Percentiles rank a stretch among this genome's conserved stretches.
Evolutionary conservation across 768 basidiomycete species (phyloP).

Genomic region (Boletus reticulatus): DNA sequence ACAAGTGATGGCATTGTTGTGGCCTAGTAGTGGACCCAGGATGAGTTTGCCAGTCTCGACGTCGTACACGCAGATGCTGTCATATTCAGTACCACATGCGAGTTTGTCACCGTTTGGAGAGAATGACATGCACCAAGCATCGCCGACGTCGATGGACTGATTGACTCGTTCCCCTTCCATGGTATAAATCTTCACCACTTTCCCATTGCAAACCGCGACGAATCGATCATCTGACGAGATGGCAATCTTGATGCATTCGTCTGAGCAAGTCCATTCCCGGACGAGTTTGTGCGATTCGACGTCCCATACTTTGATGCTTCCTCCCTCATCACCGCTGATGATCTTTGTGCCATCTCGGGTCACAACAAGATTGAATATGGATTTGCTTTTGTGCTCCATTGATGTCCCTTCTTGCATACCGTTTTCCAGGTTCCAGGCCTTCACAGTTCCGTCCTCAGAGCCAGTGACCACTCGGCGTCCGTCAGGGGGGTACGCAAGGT

Average conservation of each 20-base stretch:
- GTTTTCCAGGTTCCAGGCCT: background rate
- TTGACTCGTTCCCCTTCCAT: background rate
- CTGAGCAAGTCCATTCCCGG: background rate
- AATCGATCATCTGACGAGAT: background rate
- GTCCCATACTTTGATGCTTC: slow-evolving; percentile 1
- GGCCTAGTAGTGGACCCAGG: background rate
- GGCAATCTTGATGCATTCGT: rapidly evolving
- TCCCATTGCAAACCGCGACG: background rate
- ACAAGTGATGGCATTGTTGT: background rate
- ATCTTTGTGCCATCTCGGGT: slow-evolving; percentile 2
- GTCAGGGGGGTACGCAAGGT: slow-evolving; percentile 6
- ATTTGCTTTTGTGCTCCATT: background rate
- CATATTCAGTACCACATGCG: background rate
- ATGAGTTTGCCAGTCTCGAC: background rate
- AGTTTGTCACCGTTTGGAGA: background rate
- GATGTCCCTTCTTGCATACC: background rate
- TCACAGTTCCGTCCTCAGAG: background rate
- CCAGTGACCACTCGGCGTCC: background rate
- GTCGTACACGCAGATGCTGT: background rate
- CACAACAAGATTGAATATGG: background rate
- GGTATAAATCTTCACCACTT: background rate
- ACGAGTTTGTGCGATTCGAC: background rate
- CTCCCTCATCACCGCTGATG: background rate
- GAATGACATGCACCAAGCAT: background rate
- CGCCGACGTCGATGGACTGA: background rate